phyloP scores from a whole-genome alignment of 208 protist species.

The Crithidia sp. region DNA sequence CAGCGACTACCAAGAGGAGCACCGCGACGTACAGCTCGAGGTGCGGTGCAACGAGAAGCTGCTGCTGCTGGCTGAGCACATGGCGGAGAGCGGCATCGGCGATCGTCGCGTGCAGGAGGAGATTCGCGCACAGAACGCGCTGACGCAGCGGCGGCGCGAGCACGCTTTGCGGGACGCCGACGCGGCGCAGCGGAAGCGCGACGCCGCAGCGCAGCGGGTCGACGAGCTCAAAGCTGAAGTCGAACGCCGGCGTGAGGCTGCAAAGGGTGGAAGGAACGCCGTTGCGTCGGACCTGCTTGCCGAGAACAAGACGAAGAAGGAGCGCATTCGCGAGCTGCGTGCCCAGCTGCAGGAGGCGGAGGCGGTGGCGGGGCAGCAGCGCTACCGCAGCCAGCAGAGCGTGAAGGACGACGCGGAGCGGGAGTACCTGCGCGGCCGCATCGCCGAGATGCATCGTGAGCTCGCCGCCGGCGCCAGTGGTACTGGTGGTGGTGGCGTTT shows the following conservation, averaged over 20 bases:
- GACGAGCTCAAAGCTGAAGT: constrained; percentile 38
- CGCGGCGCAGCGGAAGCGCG: constrained; percentile 53
- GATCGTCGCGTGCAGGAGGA: constrained; percentile 62
- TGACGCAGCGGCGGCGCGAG: constrained; percentile 64
- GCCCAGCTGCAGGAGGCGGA: constrained; percentile 32
- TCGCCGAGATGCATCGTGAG: constrained; percentile 49
- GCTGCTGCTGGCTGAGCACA: constrained; percentile 45
- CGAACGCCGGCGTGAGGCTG: constrained; percentile 17
- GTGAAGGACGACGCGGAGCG: constrained; percentile 45
- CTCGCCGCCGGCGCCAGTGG: constrained; percentile 14
- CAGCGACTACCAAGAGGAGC: constrained; percentile 47
- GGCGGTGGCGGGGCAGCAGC: background rate
- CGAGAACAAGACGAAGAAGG: constrained; percentile 44
- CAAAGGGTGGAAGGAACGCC: constrained; percentile 1
- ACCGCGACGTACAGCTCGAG: constrained; percentile 61
- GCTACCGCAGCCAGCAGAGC: constrained; percentile 4
- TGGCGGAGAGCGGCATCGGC: constrained; percentile 40
- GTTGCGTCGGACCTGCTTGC: constrained; percentile 34
- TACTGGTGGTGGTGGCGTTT: too few relatives aligned
- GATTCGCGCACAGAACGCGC: constrained; percentile 61
- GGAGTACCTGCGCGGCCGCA: constrained; percentile 52
- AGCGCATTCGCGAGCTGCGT: constrained; percentile 38
- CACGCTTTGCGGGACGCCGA: constrained; percentile 60
- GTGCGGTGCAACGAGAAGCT: constrained; percentile 84
- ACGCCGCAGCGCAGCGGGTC: constrained; percentile 45